Evolutionary conservation across 2,329 filamentous ascomycete genomes (phyloP), one percentile per base, ranked within the genome.

Genomic region (Fusarium fracticaudum): DNA sequence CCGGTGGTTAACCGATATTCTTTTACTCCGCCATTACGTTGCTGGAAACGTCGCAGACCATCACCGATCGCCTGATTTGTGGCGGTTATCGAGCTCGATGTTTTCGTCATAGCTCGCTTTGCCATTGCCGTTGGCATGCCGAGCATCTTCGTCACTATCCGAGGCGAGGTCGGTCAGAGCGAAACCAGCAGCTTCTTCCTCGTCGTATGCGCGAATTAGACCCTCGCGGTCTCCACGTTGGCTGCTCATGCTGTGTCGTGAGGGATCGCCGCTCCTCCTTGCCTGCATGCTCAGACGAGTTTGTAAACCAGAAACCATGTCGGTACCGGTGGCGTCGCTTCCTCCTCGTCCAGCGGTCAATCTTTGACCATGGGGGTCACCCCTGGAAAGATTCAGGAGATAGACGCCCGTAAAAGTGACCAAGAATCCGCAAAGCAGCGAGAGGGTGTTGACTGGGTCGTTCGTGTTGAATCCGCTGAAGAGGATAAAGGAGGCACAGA

Each of bases 391-490:
- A 80, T 98, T 98, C 76, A 98, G 89, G 11, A 98, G 90, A 83
- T 98, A 98, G 60, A 98, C 96, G 35, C 96, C 96, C 7, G 95
- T 93, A 82, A 98, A 98, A 69, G 97, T 98, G 75, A 96, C 91
- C 67, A 98, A 90, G 85, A 98, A 98, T 67, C 96, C 96, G 81
- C 93, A 96, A 59, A 98, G 89, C 20, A 98, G 89, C 8, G 96
- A 98, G 66, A 98, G 91, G 2, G 94, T 98, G 84, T 96, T 98
- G 76, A 98, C 93, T 11, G 92, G 89, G 77, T 97, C 94, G 55
- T 94, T 94, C 8, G 96, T 98, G 84, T 98, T 98, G 88, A 98
- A 98, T 67, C 96, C 96, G 77, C 91, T 91, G 86, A 98, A 98
- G 59, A 98, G 92, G 79, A 98, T 97, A 82, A 98, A 98, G 5